These are phyloP conservation scores for Avena atlantica DNA, from an alignment of 176 grass and related monocot genomes.

Conservation along the genomic window DNA sequence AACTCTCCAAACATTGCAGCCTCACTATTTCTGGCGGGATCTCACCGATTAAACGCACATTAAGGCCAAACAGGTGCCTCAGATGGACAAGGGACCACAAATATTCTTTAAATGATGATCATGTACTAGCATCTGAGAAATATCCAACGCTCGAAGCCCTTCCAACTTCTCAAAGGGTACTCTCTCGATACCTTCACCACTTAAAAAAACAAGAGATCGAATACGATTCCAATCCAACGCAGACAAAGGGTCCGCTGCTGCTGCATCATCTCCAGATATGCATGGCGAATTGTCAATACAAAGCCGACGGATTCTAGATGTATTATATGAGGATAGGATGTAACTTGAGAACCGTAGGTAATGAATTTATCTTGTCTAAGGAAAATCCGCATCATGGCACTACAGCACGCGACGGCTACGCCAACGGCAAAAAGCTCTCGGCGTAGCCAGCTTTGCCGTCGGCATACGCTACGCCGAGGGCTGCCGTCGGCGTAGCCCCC, in stretches of 20 bases:
- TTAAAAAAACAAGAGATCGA: neutral
- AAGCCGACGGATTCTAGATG: neutral
- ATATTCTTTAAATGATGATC: neutral
- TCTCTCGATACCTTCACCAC: too few relatives aligned
- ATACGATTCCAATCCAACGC: neutral
- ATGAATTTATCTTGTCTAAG: neutral
- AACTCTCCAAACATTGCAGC: neutral
- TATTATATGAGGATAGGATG: neutral
- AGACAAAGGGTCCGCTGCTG: neutral
- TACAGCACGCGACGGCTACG: too few relatives aligned
- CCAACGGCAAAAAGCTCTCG: too few relatives aligned
- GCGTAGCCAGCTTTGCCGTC: too few relatives aligned
- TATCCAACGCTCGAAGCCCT: neutral
- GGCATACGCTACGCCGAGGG: too few relatives aligned
- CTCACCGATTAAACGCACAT: neutral
- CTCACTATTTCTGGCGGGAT: neutral
- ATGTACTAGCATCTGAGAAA: accelerated
- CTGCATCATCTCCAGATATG: neutral
- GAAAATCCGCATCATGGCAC: neutral
- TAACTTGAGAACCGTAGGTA: neutral
- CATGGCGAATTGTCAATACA: neutral
- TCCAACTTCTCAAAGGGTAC: neutral
- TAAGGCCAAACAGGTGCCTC: neutral
- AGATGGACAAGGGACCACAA: neutral
- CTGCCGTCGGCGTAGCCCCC: too few relatives aligned